Evolutionary conservation across 805 yeast genomes (phyloP), one percentile per base, ranked within the genome.

Genomic region (Tanozyma kutaoensis): DNA sequence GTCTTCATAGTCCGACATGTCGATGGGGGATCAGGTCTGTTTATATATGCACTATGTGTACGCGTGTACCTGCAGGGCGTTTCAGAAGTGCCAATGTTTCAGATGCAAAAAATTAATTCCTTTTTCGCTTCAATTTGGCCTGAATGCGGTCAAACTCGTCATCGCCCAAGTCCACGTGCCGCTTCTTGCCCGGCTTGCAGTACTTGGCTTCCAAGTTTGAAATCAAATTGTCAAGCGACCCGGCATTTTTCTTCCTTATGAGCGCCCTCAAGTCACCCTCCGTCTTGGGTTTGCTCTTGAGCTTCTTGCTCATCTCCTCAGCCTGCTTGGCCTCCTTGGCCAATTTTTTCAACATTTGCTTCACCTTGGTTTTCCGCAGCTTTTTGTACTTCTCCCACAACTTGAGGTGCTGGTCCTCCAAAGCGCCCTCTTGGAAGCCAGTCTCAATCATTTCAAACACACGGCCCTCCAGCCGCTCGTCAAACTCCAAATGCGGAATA

Each of bases 401-500:
- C 25, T 55, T 48, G 12, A 35, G 21, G 26, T 37, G 40, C 12
- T 55, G 55, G 18, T 66, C 47, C 13, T 51, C 52, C 2, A 55
- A 52, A 1, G 52, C 50, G 12, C 39, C 38, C 4, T 45, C 46
- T 11, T 67, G 48, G 22, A 72, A 53, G 10, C 55, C 54, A 2
- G 29, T 32, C 18, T 61, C 53, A 16, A 82, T 66, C 1, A 73
- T 58, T 2, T 45, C 46, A 30, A 64, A 68, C 24, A 79, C 60
- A 21, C 95, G 61, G 18, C 49, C 50, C 40, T 80, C 93, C 38
- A 76, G 84, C 1, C 45, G 55, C 20, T 58, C 64, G 21, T 53
- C 53, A 24, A 76, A 62, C 34, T 77, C 85, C 28, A 79, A 61
- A 49, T 85, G 95, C 8, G 91, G 78, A 3, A 85, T 75, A 19